Base-by-base conservation (phyloP, 768 basidiomycete species). In the Serpula lacrymans region DNA sequence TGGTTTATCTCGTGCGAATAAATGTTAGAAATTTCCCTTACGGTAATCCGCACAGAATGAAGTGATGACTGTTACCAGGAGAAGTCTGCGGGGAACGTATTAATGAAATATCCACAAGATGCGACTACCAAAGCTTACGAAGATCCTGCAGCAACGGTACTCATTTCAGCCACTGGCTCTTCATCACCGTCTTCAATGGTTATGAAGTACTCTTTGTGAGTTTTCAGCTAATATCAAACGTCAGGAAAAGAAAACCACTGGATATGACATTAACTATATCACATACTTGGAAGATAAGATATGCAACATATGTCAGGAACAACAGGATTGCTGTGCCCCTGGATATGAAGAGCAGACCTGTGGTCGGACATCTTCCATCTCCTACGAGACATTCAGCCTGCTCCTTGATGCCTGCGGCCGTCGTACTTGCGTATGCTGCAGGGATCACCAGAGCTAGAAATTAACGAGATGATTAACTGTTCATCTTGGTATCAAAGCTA, bases 11-110 rank as follows among this genome's bases (percentile, higher is more conserved):
- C n/a, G 10, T 17, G 17, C 16, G 30, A 39, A 22, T 13, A 6
- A 26, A 34, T 18, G 26, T 7, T n/a, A n/a, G n/a, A n/a, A n/a
- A 25, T 13, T 33, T n/a, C 7, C 77, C 83, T 54, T 56, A 84
- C 88, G 64, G 55, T 80, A 88, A 58, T 96, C 93, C 21, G 93
- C 92, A 49, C 88, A 90, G 67, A 95, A 90, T 0, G 88, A 76
- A 1, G 91, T 95, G 33, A 88, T 55, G 33, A 94, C 67, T 2
- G 93, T 94, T 10, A 89, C 80, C 25, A 64, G 57, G 25, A 92
- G 67, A 6, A 96, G 70, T 38, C 85, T 84, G 39, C n/a, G 35
- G 27, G 46, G 24, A 22, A 36, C 34, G 29, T 20, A 6, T 32
- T 26, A 30, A 43, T 12, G 28, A 27, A 11, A 25, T 26, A 24